Percentiles rank a stretch among this genome's conserved stretches.
Conservation (phyloP, 208 protist genomes). For the Crithidia fasciculata region DNA sequence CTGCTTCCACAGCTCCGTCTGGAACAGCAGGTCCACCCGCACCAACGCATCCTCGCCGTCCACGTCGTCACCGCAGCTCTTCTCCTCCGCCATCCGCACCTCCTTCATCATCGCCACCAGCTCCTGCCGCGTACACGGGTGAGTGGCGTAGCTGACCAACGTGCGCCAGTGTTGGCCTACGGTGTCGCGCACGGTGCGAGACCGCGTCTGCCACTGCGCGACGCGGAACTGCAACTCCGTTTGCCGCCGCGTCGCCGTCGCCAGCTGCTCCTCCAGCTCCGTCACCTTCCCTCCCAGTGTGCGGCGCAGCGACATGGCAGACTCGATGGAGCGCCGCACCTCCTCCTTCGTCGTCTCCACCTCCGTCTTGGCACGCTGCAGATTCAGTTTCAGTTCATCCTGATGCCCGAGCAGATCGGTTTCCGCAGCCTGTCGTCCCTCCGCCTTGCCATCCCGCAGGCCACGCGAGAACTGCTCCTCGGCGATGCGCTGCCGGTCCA, state of each 20-base stretch:
- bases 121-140: conserved; percentile 32
- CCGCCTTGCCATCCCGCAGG: conserved; percentile 50
- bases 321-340: conserved; percentile 60
- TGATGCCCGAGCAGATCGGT: conserved; percentile 50
- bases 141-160: conserved; percentile 43
- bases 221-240: conserved; percentile 31
- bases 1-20: conserved; percentile 39
- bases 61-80: conserved; percentile 18
- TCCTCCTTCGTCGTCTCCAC: conserved; percentile 59
- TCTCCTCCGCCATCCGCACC: conserved; percentile 31
- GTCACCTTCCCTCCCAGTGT: conserved; percentile 25
- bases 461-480: conserved; percentile 71
- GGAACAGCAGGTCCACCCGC: conserved; percentile 36
- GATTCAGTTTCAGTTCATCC: conserved; percentile 59
- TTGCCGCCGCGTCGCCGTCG: conserved; percentile 26
- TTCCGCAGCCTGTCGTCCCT: conserved; percentile 46
- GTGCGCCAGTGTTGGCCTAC: conserved; percentile 36
- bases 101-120: conserved; percentile 30
- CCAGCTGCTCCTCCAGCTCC: conserved; percentile 32
- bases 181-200: conserved; percentile 34
- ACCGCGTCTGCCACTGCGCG: conserved; percentile 26
- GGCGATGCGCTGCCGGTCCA: conserved; percentile 49
- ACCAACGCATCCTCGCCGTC: conserved; percentile 21
- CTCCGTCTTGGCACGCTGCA: conserved; percentile 55
- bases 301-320: conserved; percentile 46